phyloP scores from a whole-genome alignment of 2,329 filamentous ascomycete genomes.

The Calonectria pseudoreteaudii region DNA sequence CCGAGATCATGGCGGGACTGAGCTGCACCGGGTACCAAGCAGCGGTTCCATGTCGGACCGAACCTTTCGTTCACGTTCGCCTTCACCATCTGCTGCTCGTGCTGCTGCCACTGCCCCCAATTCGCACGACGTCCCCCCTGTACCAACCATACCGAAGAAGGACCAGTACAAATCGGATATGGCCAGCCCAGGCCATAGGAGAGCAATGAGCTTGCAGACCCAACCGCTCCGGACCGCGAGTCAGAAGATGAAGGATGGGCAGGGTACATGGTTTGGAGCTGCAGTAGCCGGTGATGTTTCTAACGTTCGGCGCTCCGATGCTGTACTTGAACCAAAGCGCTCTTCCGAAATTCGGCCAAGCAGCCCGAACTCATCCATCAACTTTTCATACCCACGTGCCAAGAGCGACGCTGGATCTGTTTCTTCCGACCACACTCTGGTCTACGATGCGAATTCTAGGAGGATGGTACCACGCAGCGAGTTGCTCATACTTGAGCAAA shows the following conservation, averaged over 20 bases:
- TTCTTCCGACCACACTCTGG: slow-evolving; percentile 59
- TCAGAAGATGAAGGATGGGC: slow-evolving; percentile 59
- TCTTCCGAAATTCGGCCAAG: slow-evolving; percentile 52
- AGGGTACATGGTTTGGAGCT: slow-evolving; percentile 62
- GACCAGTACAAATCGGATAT: slow-evolving; percentile 41
- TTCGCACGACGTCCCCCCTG: slow-evolving; percentile 72
- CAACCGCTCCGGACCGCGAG: slow-evolving; percentile 66
- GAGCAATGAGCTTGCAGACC: slow-evolving; percentile 57
- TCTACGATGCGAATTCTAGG: slow-evolving; percentile 75
- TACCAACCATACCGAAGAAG: slow-evolving; percentile 77
- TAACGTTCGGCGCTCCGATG: slow-evolving; percentile 60
- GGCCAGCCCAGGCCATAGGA: slow-evolving; percentile 49
- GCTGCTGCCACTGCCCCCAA: slow-evolving; percentile 55
- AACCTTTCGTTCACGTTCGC: slow-evolving; percentile 85
- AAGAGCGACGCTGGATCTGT: slow-evolving; percentile 48
- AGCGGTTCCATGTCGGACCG: slow-evolving; percentile 88
- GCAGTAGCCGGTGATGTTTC: slow-evolving; percentile 56
- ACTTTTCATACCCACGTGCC: slow-evolving; percentile 69
- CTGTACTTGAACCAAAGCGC: slow-evolving; percentile 48
- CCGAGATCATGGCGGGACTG: slow-evolving; percentile 54
- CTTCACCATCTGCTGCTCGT: slow-evolving; percentile 72
- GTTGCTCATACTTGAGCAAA: slow-evolving; percentile 57
- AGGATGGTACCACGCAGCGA: slow-evolving; percentile 67
- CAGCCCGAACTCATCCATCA: slow-evolving; percentile 65
- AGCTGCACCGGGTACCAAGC: slow-evolving; percentile 75